Base-by-base conservation (phyloP, 768 basidiomycete genomes). In the Astraeus odoratus region DNA sequence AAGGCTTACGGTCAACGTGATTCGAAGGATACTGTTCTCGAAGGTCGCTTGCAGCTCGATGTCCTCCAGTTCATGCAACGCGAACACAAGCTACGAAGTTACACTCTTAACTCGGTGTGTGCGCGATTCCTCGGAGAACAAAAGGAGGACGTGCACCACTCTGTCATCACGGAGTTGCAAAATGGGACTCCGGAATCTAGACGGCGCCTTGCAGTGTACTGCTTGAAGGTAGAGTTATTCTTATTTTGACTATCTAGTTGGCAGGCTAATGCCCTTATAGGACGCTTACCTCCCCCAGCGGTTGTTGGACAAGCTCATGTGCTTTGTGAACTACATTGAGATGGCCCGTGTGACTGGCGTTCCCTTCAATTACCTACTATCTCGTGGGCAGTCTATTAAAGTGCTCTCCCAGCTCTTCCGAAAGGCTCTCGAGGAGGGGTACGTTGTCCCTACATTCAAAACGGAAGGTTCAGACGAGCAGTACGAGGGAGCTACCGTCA, bases 281-380 rank as follows among this genome's bases (percentile, higher is more conserved):
- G 96, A 99, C 73, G 95, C 96, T 3, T 99, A 99, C 62, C 80
- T 99, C 20, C 96, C 96, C 0, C 96, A 99, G 65, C 75, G 96
- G 43, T 65, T 98, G 30, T 76, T 99, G 64, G 96, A 98, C 65
- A 99, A 98, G 64, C 74, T 99, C 25, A 97, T 98, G 96, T 98
- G 92, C 51, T 93, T 99, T 57, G 84, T 99, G 64, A 99, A 99
- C 64, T 97, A 96, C 59, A 84, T 81, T 37, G 96, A 99, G 64
- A 98, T 99, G 96, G 77, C 96, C n/a, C 88, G 96, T 62, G 96
- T 99, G 3, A 99, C 96, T 0, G 96, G 96, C n/a, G 93, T 99
- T 9, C 96, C 96, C 0, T 99, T 99, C 77, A 98, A 97, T 58
- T 97, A 80, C 61, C 75, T 99, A 6, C 74, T 99, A 7, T 75